Evolutionary conservation across 1,284 basidiomycete species (phyloP).

Genomic region (Crucibulum parvulum): DNA sequence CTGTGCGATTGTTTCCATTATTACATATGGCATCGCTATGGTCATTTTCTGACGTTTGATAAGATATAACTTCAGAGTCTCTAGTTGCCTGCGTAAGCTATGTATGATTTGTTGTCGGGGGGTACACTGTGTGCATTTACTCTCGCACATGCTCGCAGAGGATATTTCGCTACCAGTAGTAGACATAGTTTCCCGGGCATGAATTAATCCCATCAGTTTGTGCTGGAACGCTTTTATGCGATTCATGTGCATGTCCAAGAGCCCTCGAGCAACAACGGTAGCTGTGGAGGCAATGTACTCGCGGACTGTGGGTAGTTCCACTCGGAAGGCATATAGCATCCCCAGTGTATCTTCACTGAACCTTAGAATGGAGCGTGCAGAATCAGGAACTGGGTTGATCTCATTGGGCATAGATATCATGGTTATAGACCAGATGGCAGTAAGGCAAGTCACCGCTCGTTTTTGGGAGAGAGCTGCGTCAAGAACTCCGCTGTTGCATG

Average conservation of each 20-base stretch:
- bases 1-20: conserved; percentile 20
- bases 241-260: conserved; percentile 40
- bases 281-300: conserved; percentile 32
- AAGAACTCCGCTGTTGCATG: conserved; percentile 30
- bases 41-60: conserved; percentile 9
- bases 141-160: background rate
- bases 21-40: conserved; percentile 17
- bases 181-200: background rate
- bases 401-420: conserved; percentile 41
- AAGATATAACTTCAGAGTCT: conserved; percentile 14
- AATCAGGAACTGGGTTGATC: conserved; percentile 9
- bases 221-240: conserved; percentile 22
- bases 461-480: conserved; percentile 25
- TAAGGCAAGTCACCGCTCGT: conserved; percentile 37
- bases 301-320: conserved; percentile 24
- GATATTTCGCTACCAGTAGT: background rate
- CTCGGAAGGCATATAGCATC: conserved; percentile 24
- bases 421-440: conserved; percentile 44
- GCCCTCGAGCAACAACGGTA: conserved; percentile 32
- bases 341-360: conserved; percentile 40
- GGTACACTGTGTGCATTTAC: too few species aligned
- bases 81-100: background rate
- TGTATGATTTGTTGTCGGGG: too few species aligned
- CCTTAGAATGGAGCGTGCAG: conserved; percentile 23
- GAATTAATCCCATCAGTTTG: conserved; percentile 19